A percentile compares a stretch with the other conserved stretches of the same genome.
Evolutionary conservation across 495 filamentous ascomycete genomes (phyloP).

Genomic region (Neurospora discreta): DNA sequence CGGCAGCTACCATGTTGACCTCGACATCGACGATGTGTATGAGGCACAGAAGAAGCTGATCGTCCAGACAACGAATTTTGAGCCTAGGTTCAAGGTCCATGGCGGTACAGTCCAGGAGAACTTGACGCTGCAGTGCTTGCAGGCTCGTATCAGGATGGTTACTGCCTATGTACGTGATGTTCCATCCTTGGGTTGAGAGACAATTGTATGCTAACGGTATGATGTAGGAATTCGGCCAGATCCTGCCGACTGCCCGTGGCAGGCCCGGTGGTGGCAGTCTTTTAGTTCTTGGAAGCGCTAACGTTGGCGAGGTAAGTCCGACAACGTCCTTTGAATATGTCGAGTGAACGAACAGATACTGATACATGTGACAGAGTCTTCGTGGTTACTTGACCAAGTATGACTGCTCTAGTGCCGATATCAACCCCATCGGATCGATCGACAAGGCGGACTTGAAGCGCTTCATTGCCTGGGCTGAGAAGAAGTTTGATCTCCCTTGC

Average conservation of each 20-base stretch:
- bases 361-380: conserved; percentile 18
- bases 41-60: conserved; percentile 27
- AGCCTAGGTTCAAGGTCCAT: conserved; percentile 46
- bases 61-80: conserved; percentile 23
- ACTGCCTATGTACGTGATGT: conserved; percentile 44
- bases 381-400: conserved; percentile 47
- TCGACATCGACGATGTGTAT: conserved; percentile 62
- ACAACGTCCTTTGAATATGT: conserved; percentile 20
- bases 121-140: conserved; percentile 69
- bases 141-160: conserved; percentile 75
- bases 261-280: conserved; percentile 32
- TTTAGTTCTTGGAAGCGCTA: conserved; percentile 33
- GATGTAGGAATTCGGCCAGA: conserved; percentile 19
- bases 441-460: conserved; percentile 63
- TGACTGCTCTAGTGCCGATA: conserved; percentile 29
- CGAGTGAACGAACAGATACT: conserved; percentile 3
- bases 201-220: background rate
- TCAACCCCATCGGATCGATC: conserved; percentile 64
- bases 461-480: conserved; percentile 60
- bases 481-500: conserved; percentile 55
- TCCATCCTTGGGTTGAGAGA: background rate
- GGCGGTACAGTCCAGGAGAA: conserved; percentile 22
- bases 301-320: conserved; percentile 31
- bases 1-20: conserved; percentile 61
- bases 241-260: conserved; percentile 36